Conservation (phyloP, 371 early-diverging fungal genomes). For the Mucor saturninus region DNA sequence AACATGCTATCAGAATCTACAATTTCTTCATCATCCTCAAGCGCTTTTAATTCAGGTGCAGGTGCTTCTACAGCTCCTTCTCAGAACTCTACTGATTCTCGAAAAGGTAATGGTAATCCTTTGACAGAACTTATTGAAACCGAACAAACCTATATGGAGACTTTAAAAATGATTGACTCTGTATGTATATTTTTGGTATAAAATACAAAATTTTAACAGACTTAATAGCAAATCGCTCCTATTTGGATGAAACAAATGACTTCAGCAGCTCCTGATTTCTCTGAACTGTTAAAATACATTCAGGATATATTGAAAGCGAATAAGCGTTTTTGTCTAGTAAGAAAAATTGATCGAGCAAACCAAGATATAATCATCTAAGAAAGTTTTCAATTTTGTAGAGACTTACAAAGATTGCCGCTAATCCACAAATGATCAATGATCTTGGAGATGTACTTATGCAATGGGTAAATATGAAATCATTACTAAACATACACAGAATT, state of each 20-base stretch:
- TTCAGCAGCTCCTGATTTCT: conserved; percentile 55
- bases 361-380: background rate
- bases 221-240: conserved; percentile 52
- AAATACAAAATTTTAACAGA: background rate
- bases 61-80: conserved; percentile 34
- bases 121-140: conserved; percentile 54
- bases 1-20: conserved; percentile 33
- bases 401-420: conserved; percentile 35
- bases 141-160: conserved; percentile 51
- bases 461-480: conserved; percentile 42
- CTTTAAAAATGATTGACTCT: conserved; percentile 51
- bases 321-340: conserved; percentile 53
- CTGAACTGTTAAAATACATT: conserved; percentile 43
- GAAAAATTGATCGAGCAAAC: background rate
- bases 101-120: conserved; percentile 34
- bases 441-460: conserved; percentile 51
- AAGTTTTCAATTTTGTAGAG: conserved; percentile 22
- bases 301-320: conserved; percentile 51
- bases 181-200: conserved; percentile 29
- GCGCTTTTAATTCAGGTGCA: conserved; percentile 15
- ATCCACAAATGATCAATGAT: conserved; percentile 39
- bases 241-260: conserved; percentile 54
- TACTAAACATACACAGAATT: background rate
- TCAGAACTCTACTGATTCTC: conserved; percentile 29
- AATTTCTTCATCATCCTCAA: conserved; percentile 27